Evolutionary conservation across 345 rosid species (phyloP), one percentile per base, ranked within the genome.

Genomic region (Aurinia saxatilis): DNA sequence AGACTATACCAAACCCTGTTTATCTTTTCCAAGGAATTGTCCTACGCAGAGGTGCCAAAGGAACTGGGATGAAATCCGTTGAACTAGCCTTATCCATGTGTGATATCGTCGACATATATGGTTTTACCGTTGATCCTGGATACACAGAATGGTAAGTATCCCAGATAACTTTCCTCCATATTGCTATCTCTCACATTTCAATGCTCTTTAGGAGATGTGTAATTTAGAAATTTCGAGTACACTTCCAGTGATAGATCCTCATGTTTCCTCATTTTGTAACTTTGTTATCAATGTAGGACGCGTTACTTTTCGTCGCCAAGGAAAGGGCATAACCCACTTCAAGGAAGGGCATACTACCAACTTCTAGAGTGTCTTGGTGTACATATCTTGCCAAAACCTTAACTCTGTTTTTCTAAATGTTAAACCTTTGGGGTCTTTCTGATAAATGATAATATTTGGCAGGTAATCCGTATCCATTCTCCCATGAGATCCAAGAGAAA

Each of bases 11-110:
- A 39, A 93, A 93, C 79, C 98, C 95, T 76, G 95, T 93, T 66
- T 93, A 89, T 81, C 99, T 93, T 57, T 90, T 93, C 82, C 97
- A 87, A 84, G 97, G 99, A 70, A 87, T 90, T 57, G 96, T 90
- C 40, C 75, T 90, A 55, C 86, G 99, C 15, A 84, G 91, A 82
- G 97, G 96, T 57, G 99, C 99, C 55, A 93, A 93, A 80, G 99
- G 99, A 80, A 93, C 99, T 3, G 97, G 97, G 61, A 85, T 93
- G 96, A 93, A 93, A 72, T 84, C 99, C 44, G 66, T 93, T 37
- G 99, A 93, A 75, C 83, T 89, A 15, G 98, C 97, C 33, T 85
- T 89, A 61, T 92, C 98, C 55, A 87, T 92, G 91, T 92, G 98
- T 0, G 97, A 89, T 75, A 81, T 84, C 48, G 96, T 92, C 12